A percentile compares a stretch with the other conserved stretches of the same genome.
Conservation (phyloP, 2,329 filamentous ascomycete species). For the Hortaea werneckii region DNA sequence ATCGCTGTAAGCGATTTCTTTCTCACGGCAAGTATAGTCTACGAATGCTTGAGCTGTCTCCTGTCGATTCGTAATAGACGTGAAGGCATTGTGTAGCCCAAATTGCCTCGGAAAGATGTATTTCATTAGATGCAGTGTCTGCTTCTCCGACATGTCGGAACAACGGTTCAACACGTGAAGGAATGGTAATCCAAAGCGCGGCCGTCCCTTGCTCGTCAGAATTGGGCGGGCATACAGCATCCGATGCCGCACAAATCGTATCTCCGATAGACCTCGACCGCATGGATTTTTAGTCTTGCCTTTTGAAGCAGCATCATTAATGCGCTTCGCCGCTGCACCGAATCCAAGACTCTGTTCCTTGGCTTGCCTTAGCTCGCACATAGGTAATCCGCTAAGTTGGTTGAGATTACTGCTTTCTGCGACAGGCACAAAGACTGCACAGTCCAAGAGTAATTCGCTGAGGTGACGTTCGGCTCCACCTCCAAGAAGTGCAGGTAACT, state of each 20-base stretch:
- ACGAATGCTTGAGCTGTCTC: slow-evolving; percentile 66
- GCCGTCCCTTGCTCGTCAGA: slow-evolving; percentile 55
- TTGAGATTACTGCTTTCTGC: slow-evolving; percentile 55
- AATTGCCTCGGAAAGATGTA: slow-evolving; percentile 93
- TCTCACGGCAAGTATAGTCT: slow-evolving; percentile 77
- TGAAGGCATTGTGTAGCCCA: slow-evolving; percentile 85
- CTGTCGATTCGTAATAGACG: slow-evolving; percentile 51
- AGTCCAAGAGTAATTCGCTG: slow-evolving; percentile 65
- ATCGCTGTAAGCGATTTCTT: slow-evolving; percentile 51
- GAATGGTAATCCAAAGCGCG: slow-evolving; percentile 67
- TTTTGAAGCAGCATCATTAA: neutral
- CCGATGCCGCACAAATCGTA: slow-evolving; percentile 67
- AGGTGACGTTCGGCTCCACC: slow-evolving; percentile 66
- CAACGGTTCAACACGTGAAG: slow-evolving; percentile 77
- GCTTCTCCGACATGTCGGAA: slow-evolving; percentile 35
- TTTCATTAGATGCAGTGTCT: slow-evolving; percentile 67
- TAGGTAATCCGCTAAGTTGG: slow-evolving; percentile 65
- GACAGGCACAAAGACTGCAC: slow-evolving; percentile 62
- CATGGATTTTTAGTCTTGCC: neutral
- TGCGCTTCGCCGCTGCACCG: neutral
- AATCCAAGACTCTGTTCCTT: neutral
- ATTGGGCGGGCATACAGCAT: slow-evolving; percentile 76
- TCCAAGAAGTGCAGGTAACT: slow-evolving; percentile 64
- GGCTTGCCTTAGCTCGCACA: slow-evolving; percentile 35
- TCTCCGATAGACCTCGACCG: slow-evolving; percentile 26